Conservation (phyloP, 73 alveolate genomes). For the Tetrahymena borealis region DNA sequence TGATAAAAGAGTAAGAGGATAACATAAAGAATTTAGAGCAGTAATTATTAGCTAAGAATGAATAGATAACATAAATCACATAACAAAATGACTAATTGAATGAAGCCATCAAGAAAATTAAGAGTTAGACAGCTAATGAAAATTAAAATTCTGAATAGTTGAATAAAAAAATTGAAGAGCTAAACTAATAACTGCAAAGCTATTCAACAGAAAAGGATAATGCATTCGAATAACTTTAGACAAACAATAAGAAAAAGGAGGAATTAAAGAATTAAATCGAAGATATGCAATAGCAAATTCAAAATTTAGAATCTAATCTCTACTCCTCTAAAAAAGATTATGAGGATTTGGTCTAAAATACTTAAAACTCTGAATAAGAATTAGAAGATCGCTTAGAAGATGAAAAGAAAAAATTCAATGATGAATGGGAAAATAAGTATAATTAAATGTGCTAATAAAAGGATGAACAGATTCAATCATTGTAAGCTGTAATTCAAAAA, state of each 20-base stretch:
- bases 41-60: not conserved
- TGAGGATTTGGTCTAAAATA: not conserved
- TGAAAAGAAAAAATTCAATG: not conserved
- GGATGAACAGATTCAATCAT: not conserved
- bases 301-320: not conserved
- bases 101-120: not conserved
- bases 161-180: not conserved
- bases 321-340: not conserved
- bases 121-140: not conserved
- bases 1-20: not conserved
- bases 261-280: not conserved
- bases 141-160: not conserved
- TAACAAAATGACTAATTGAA: not conserved
- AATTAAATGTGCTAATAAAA: not conserved
- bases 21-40: not conserved
- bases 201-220: not conserved
- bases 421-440: not conserved
- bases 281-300: not conserved
- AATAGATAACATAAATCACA: not conserved
- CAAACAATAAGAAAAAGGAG: not conserved
- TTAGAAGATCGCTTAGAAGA: not conserved
- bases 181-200: not conserved
- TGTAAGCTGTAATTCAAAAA: not conserved
- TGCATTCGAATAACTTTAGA: not conserved
- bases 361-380: not conserved